Conservation (phyloP, 768 basidiomycete genomes). For the Rhodotorula kratochvilovae region DNA sequence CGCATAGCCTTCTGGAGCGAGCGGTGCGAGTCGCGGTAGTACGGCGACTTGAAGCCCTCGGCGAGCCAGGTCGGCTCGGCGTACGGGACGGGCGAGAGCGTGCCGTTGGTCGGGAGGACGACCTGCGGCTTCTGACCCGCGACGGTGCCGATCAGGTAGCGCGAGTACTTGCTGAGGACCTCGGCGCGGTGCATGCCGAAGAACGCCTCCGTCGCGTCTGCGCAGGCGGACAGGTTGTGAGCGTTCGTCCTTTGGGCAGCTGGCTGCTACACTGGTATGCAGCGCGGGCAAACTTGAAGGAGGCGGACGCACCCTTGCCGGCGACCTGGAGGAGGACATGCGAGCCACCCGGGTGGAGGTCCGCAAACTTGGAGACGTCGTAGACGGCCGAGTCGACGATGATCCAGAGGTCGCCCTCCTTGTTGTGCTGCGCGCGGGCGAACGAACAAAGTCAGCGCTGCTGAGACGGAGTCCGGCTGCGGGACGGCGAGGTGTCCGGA, state of each 20-base stretch:
- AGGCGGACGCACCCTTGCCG: slow-evolving; percentile 50
- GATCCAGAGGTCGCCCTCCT: slow-evolving; percentile 77
- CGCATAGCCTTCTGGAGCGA: slow-evolving; percentile 62
- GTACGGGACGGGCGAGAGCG: slow-evolving; percentile 72
- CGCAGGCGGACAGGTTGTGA: neutral
- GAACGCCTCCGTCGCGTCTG: slow-evolving; percentile 65
- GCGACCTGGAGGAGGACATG: slow-evolving; percentile 65
- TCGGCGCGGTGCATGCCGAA: slow-evolving; percentile 84
- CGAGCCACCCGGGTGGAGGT: slow-evolving; percentile 76
- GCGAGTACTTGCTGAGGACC: slow-evolving; percentile 54
- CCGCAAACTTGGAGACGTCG: slow-evolving; percentile 69
- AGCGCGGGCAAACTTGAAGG: too few relatives aligned
- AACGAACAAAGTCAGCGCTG: neutral
- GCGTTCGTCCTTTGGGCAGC: neutral
- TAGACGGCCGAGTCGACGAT: slow-evolving; percentile 53
- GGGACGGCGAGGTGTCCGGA: neutral
- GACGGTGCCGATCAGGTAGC: slow-evolving; percentile 38
- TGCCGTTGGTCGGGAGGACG: slow-evolving; percentile 53
- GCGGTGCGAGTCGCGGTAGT: slow-evolving; percentile 70
- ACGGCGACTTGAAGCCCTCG: slow-evolving; percentile 62
- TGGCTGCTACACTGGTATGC: too few relatives aligned
- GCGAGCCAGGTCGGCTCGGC: slow-evolving; percentile 83
- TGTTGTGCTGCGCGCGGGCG: slow-evolving; percentile 59
- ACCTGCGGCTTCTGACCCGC: slow-evolving; percentile 34
- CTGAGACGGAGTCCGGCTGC: neutral